Conservation (phyloP, 495 filamentous ascomycete species). For the Aspergillus hancockii region DNA sequence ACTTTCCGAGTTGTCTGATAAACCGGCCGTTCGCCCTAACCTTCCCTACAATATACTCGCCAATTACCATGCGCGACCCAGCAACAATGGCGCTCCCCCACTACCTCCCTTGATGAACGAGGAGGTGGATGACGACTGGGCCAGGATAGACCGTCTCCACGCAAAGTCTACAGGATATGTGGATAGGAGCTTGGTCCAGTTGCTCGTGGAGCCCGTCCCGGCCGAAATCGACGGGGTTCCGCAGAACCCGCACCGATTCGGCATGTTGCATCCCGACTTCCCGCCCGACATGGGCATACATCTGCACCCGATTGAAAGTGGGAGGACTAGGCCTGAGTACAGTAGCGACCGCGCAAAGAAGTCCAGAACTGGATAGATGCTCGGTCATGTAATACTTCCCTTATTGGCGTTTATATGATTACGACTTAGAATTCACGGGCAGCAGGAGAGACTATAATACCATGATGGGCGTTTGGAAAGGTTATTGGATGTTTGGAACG, state of each 20-base stretch:
- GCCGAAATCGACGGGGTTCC: conserved; percentile 35
- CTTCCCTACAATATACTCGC: conserved; percentile 60
- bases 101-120: conserved; percentile 55
- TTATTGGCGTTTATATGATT: conserved; percentile 6
- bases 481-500: background rate
- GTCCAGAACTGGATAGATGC: conserved; percentile 1
- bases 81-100: conserved; percentile 48
- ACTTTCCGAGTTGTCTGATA: conserved; percentile 64
- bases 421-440: conserved; percentile 6
- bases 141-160: conserved; percentile 53
- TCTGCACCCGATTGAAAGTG: conserved; percentile 30
- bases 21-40: conserved; percentile 62
- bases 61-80: conserved; percentile 48
- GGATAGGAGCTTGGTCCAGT: conserved; percentile 39
- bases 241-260: conserved; percentile 38
- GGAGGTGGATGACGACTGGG: conserved; percentile 60
- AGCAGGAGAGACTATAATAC: conserved; percentile 4
- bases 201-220: conserved; percentile 33
- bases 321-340: background rate
- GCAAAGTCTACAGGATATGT: conserved; percentile 38
- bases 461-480: conserved; percentile 5
- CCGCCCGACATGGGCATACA: conserved; percentile 38
- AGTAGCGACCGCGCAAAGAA: conserved; percentile 1
- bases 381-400: background rate
- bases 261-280: conserved; percentile 46